Evolutionary conservation across 768 basidiomycete species (phyloP), one percentile per base, ranked within the genome.

Genomic region (Suillus alpinus): DNA sequence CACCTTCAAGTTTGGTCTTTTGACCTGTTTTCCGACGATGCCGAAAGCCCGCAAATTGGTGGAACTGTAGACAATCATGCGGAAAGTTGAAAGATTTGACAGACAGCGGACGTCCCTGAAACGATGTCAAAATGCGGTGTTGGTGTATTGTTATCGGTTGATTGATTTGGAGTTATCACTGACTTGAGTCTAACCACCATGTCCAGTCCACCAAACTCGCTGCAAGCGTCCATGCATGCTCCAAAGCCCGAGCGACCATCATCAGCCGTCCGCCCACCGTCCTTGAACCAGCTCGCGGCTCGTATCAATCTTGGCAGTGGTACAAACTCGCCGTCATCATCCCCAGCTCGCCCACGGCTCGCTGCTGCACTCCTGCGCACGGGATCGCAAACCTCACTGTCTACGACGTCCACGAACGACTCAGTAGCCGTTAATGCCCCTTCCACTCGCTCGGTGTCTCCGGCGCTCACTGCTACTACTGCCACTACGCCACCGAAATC

Each of bases 241-340:
- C 70, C 77, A 50, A 79, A 77, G 64, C 69, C 77, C 23, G 79
- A 80, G 52, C 71, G 76, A 18, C 59, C 75, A n/a, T 56, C 65
- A 6, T 23, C 75, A 6, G 66, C 66, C 31, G 41, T 68, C 31
- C 84, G 89, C 26, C 77, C 86, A 18, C 90, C 90, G 0, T 91
- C 91, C 7, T 81, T 93, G 14, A 89, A 91, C 76, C 89, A 92
- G 73, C 85, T 93, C 58, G 91, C 89, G 2, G 91, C 91, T 6
- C 86, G 89, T 53, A 89, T 92, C 71, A 84, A 80, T 66, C 75
- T 81, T 56, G 84, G 77, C 52, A 50, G 66, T 16, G 60, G 69
- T 9, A 66, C 66, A 16, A 7, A 62, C 40, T 52, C 63, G 14
- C 3, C 72, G 49, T 59, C 77, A 50, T 53, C 69, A 52, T 71